Evolutionary conservation across 306 rosid species (phyloP), one percentile per base, ranked within the genome.

Genomic region (Lagenaria siceraria): DNA sequence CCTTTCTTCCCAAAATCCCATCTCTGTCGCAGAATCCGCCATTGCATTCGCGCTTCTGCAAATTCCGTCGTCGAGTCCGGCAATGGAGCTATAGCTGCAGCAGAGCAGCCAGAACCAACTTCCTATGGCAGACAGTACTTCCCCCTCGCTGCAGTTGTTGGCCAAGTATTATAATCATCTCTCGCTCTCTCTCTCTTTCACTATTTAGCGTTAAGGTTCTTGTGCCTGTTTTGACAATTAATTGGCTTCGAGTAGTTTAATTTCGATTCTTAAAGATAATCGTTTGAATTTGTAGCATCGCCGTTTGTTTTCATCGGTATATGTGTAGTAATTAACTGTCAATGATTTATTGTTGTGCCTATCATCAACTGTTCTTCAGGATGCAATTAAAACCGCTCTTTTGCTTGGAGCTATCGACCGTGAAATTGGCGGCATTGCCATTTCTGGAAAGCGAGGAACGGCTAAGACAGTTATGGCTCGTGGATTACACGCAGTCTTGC

Each of bases 391-490:
- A 84, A 89, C 97, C 71, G 97, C 98, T 72, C 93, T 94, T 35
- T 80, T 94, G 86, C 98, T 92, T 81, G 98, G 98, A 65, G 96
- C 98, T 22, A 86, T 78, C 74, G 97, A 95, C 84, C 88, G 91
- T 65, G 88, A 85, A 72, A 87, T 95, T 76, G 97, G 98, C 78
- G 98, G 98, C 63, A 90, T 90, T 84, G 98, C 97, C 52, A 92
- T 95, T 81, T 89, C 93, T 12, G 98, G 97, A 82, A 90, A 55
- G 86, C 84, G 97, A 64, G 98, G 97, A 83, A 92, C 98, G 75
- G 97, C 96, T 76, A 94, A 94, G 83, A 94, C 98, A 25, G 87
- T 90, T 48, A 92, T 94, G 98, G 97, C 97, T 13, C 93, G 98
- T 4, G 97, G 98, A 25, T 83, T 94, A 82, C 97, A 92, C 74